Percentiles rank a stretch among this genome's conserved stretches.
Conservation (phyloP, 2,329 filamentous ascomycete genomes). For the Penicillium sp. region DNA sequence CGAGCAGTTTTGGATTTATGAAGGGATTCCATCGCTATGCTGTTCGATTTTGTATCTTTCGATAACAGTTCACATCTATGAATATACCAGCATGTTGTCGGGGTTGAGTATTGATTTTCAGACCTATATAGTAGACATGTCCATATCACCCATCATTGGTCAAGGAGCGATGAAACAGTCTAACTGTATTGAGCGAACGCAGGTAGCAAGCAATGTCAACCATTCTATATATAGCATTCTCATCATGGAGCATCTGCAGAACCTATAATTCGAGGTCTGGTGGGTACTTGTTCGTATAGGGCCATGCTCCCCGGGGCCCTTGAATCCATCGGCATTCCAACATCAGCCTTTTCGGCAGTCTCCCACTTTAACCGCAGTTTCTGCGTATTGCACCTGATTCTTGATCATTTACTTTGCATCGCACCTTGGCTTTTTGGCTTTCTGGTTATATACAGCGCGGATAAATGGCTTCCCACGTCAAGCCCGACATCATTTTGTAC, state of each 20-base stretch:
- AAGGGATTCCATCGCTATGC: background rate
- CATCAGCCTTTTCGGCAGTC: background rate
- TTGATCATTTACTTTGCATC: background rate
- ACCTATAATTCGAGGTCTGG: no score
- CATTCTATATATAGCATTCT: background rate
- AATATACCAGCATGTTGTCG: background rate
- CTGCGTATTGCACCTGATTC: background rate
- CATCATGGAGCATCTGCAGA: background rate
- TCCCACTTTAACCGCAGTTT: background rate
- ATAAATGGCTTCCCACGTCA: background rate
- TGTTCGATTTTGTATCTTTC: no score
- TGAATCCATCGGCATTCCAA: background rate
- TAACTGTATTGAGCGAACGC: no score
- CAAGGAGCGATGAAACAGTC: background rate
- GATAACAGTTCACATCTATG: no score
- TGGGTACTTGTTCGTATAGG: background rate
- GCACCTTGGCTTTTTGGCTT: background rate
- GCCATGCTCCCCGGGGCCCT: background rate
- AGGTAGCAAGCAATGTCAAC: background rate
- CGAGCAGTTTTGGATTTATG: accelerated
- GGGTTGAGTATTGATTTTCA: background rate
- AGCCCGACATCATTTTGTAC: constrained; percentile 35
- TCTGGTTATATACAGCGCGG: background rate
- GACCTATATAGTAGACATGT: background rate
- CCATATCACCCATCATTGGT: background rate